Conservation (phyloP, 2,329 filamentous ascomycete genomes). For the Helotiales sp. region DNA sequence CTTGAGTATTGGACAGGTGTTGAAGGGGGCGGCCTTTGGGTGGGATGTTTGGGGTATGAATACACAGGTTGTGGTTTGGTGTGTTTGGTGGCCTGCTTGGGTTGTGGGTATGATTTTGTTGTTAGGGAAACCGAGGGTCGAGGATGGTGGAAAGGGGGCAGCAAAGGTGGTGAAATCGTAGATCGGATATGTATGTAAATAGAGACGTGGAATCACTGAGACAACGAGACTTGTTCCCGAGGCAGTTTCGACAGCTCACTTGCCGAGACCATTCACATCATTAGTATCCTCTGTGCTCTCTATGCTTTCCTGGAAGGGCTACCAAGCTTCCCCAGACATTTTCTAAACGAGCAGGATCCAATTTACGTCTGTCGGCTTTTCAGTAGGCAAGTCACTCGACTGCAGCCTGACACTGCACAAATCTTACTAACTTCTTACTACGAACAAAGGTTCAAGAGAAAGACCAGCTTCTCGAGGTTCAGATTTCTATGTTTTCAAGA, state of each 20-base stretch:
- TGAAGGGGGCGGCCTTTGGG: conserved; percentile 78
- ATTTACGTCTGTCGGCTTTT: no score
- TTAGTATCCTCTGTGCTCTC: not conserved
- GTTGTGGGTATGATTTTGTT: conserved; percentile 65
- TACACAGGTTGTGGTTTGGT: conserved; percentile 89
- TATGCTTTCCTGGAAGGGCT: no score
- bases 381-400: no score
- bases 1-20: conserved; percentile 58
- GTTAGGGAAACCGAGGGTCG: conserved; percentile 47
- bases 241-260: no score
- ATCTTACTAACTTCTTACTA: no score
- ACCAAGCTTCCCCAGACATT: no score
- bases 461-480: no score
- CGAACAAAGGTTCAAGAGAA: no score
- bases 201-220: not conserved
- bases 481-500: no score
- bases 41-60: conserved; percentile 92
- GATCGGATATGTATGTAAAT: conserved; percentile 1
- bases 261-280: not conserved
- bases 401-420: no score
- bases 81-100: conserved; percentile 96
- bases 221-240: not conserved
- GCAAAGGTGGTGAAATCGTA: not conserved
- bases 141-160: conserved; percentile 12
- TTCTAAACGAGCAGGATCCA: no score